phyloP scores from a whole-genome alignment of 2,329 filamentous ascomycete genomes.

The Westerdykella sp. region DNA sequence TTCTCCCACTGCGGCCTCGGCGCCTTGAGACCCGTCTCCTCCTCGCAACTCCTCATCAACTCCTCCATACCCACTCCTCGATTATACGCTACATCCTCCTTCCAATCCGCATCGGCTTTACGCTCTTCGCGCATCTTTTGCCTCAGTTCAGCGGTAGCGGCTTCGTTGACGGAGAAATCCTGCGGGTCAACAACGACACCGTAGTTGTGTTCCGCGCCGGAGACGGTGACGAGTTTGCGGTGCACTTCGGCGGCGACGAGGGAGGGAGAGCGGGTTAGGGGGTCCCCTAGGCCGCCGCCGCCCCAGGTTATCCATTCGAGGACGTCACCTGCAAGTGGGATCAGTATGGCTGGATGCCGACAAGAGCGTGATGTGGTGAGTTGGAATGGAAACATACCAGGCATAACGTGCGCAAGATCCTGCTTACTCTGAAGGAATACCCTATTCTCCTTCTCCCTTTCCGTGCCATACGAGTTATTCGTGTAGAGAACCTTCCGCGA shows the following conservation, averaged over 20 bases:
- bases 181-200: constrained; percentile 40
- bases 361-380: not conserved
- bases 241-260: constrained; percentile 45
- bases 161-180: constrained; percentile 34
- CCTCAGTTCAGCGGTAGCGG: constrained; percentile 35
- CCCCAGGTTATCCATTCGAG: constrained; percentile 49
- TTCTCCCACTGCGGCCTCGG: constrained; percentile 43
- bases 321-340: constrained; percentile 35
- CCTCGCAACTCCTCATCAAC: constrained; percentile 32
- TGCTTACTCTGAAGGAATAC: constrained; percentile 43
- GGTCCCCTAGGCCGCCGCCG: constrained; percentile 45
- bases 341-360: not conserved
- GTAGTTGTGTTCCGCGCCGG: constrained; percentile 41
- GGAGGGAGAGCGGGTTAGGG: constrained; percentile 39
- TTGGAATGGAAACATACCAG: constrained; percentile 16
- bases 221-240: constrained; percentile 40
- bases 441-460: constrained; percentile 28
- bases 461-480: constrained; percentile 34
- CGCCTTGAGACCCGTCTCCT: constrained; percentile 41
- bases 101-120: constrained; percentile 9
- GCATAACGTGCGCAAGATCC: constrained; percentile 43
- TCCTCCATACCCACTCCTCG: constrained; percentile 40
- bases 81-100: constrained; percentile 33
- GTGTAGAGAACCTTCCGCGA: constrained; percentile 39
- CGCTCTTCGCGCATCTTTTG: constrained; percentile 25